A percentile compares a stretch with the other conserved stretches of the same genome.
Conservation (phyloP, 2,329 filamentous ascomycete species). For the Waltergamsia citrina region DNA sequence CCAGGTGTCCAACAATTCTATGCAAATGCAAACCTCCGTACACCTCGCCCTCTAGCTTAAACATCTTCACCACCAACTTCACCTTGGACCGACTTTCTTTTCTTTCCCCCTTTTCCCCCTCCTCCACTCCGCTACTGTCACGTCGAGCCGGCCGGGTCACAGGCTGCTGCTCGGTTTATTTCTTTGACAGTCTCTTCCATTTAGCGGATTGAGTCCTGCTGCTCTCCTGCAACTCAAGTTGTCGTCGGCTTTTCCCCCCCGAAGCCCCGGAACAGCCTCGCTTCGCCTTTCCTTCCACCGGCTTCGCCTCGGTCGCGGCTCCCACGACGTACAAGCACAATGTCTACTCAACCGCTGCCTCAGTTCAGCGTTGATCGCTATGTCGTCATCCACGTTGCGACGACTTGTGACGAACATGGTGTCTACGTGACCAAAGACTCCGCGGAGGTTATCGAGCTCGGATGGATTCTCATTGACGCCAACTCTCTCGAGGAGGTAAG, state of each 20-base stretch:
- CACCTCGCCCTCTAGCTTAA: too few species aligned
- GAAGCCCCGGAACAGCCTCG: background rate
- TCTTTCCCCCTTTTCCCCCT: background rate
- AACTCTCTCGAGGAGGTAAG: conserved; percentile 88
- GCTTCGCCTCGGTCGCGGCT: too few species aligned
- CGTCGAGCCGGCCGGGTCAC: conserved; percentile 24
- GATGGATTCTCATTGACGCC: conserved; percentile 91
- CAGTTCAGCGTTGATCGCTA: conserved; percentile 84
- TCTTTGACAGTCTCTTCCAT: conserved; percentile 4
- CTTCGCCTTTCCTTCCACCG: background rate
- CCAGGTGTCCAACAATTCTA: too few species aligned
- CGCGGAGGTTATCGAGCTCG: conserved; percentile 97
- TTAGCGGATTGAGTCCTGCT: conserved; percentile 4
- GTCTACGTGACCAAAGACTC: conserved; percentile 99
- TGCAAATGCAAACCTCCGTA: too few species aligned
- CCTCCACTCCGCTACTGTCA: conserved; percentile 2
- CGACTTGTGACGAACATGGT: conserved; percentile 97
- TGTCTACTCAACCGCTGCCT: conserved; percentile 30
- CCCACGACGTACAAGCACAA: conserved; percentile 13
- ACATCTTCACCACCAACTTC: conserved; percentile 3
- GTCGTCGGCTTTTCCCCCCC: background rate
- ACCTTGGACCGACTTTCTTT: background rate
- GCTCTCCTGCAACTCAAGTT: conserved; percentile 2
- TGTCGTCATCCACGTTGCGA: conserved; percentile 96
- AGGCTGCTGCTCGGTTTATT: conserved; percentile 20